Base-by-base conservation (phyloP, 1,284 basidiomycete species). In the Coniophora puteana region DNA sequence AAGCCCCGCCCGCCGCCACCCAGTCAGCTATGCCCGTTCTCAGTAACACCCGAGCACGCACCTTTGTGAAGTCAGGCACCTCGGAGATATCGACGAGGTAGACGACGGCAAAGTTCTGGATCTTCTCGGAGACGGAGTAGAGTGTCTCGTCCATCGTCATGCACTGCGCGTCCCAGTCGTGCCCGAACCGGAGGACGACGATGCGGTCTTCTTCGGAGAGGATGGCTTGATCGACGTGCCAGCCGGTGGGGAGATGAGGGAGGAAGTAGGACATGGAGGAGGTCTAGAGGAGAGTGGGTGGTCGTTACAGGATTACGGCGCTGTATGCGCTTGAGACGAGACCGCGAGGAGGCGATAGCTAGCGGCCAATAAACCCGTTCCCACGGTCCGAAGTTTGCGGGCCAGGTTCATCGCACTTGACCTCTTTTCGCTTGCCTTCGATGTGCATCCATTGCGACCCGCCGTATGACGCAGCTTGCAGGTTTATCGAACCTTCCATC, bases 81-180 rank as follows among this genome's bases (percentile, higher is more conserved):
- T 93, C 84, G 0, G 93, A 97, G 58, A 96, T 97, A 63, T 99
- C 95, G 21, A 87, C 86, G 11, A 97, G 73, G 60, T 96, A 99
- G 51, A 98, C 89, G 50, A 98, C 93, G 3, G 93, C 94, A 66
- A 96, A 98, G 69, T 99, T 98, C 69, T 96, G 93, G 4, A 99
- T 93, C 65, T 93, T 94, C 66, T 97, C 95, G 2, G 89, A 85
- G 38, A 97, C 87, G 10, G 80, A 75, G 63, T 93, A 92, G 14
- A 99, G 79, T 3, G 93, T 97, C 67, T 99, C 95, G 71, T 99
- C 96, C 93, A 98, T 97, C 25, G 84, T 87, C 96, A 98, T 98
- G 69, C 95, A 99, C 49, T 95, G 87, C 2, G 80, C 72, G 62
- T 99, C 92, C 81, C 86, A 89, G 66, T 97, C 94, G 62, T 95